Percentiles rank a stretch among this genome's conserved stretches.
Evolutionary conservation across 371 early-diverging fungal species (phyloP).

Genomic region (Syncephalastrum racemosum): DNA sequence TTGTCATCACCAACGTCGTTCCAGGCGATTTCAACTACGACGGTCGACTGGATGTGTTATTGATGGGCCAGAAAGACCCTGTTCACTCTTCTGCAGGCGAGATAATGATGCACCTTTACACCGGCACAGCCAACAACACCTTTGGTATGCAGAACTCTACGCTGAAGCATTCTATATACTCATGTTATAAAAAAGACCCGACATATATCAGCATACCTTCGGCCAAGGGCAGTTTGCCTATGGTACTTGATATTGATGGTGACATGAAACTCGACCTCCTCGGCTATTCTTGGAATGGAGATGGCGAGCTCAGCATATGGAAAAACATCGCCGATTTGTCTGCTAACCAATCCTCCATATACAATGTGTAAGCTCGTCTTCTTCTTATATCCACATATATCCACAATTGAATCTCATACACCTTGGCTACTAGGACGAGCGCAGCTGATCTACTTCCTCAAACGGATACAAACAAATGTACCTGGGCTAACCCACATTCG

Average conservation of each 20-base stretch:
- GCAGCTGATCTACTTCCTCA: slow-evolving; percentile 25
- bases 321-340: slow-evolving; percentile 38
- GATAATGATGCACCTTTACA: slow-evolving; percentile 65
- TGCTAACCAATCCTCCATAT: slow-evolving; percentile 22
- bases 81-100: slow-evolving; percentile 33
- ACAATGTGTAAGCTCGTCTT: slow-evolving; percentile 33
- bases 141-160: slow-evolving; percentile 47
- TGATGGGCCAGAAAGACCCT: slow-evolving; percentile 61
- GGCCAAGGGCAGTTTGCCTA: slow-evolving; percentile 67
- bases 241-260: slow-evolving; percentile 80
- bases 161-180: neutral
- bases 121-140: slow-evolving; percentile 67
- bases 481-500: slow-evolving; percentile 76
- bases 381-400: no score
- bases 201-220: slow-evolving; percentile 50
- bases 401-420: no score
- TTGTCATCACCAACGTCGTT: slow-evolving; percentile 72
- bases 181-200: slow-evolving; percentile 27
- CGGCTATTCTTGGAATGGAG: slow-evolving; percentile 60
- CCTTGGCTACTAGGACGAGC: slow-evolving; percentile 21
- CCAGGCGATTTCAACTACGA: slow-evolving; percentile 88
- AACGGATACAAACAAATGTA: slow-evolving; percentile 50
- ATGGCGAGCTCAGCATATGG: slow-evolving; percentile 53
- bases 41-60: slow-evolving; percentile 79
- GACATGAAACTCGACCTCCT: slow-evolving; percentile 77